phyloP scores from a whole-genome alignment of 2,329 filamentous ascomycete genomes.

The Neopestalotiopsis rosae region DNA sequence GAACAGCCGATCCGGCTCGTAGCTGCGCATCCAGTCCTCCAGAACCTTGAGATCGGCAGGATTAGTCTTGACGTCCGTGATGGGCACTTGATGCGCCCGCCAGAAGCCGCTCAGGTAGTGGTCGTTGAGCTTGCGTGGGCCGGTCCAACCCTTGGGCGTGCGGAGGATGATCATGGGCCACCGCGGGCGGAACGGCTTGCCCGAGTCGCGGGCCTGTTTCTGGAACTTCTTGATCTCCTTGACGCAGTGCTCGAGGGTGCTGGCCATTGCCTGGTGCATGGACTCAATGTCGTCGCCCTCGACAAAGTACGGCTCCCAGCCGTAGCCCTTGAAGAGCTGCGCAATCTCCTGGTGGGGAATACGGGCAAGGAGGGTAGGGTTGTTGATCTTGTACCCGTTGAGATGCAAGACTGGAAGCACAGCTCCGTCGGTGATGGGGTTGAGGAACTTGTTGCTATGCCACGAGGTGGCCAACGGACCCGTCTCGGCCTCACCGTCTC shows the following conservation, averaged over 20 bases:
- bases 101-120: slow-evolving; percentile 79
- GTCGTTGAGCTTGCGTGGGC: slow-evolving; percentile 71
- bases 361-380: slow-evolving; percentile 75
- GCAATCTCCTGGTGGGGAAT: slow-evolving; percentile 77
- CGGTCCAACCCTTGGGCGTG: slow-evolving; percentile 82
- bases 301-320: slow-evolving; percentile 81
- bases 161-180: slow-evolving; percentile 84
- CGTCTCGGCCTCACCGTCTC: slow-evolving; percentile 82
- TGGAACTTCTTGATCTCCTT: slow-evolving; percentile 72
- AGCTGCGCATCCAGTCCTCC: slow-evolving; percentile 79
- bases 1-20: slow-evolving; percentile 76
- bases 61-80: slow-evolving; percentile 72
- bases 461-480: slow-evolving; percentile 79
- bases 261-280: slow-evolving; percentile 85
- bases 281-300: slow-evolving; percentile 74
- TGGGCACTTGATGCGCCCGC: slow-evolving; percentile 79
- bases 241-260: slow-evolving; percentile 75
- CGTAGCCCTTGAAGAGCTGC: slow-evolving; percentile 73
- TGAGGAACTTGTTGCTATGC: slow-evolving; percentile 84
- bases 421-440: slow-evolving; percentile 78
- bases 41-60: slow-evolving; percentile 69
- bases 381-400: slow-evolving; percentile 88
- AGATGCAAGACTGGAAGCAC: slow-evolving; percentile 80
- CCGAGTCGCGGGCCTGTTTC: slow-evolving; percentile 72
- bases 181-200: slow-evolving; percentile 70